A percentile compares a stretch with the other conserved stretches of the same genome.
phyloP scores from a whole-genome alignment of 2,329 filamentous ascomycete species.

The Fusarium anthophilum region DNA sequence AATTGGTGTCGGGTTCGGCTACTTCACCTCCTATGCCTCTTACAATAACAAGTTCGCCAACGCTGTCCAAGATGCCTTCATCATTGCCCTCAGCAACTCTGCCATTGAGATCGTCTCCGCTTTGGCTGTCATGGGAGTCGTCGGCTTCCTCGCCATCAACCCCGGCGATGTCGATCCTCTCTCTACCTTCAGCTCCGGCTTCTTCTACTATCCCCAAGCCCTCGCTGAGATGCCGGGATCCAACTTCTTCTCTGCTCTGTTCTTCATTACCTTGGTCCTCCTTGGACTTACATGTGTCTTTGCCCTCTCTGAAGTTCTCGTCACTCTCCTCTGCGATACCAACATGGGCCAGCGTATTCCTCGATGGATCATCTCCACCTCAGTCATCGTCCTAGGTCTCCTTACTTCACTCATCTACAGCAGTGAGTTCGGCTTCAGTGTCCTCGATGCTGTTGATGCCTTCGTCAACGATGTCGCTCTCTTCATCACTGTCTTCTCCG shows the following conservation, averaged over 20 bases:
- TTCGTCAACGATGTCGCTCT: conserved; percentile 63
- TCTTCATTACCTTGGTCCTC: conserved; percentile 64
- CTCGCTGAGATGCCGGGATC: conserved; percentile 63
- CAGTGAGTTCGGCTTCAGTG: conserved; percentile 63
- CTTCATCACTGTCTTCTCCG: conserved; percentile 60
- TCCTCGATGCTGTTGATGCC: conserved; percentile 61
- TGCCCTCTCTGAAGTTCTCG: conserved; percentile 40
- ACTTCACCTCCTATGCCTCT: conserved; percentile 64
- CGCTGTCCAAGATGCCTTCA: conserved; percentile 60
- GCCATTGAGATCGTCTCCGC: conserved; percentile 59
- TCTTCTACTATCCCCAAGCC: conserved; percentile 62
- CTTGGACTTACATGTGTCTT: conserved; percentile 58
- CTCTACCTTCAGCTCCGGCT: conserved; percentile 61
- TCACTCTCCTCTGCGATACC: conserved; percentile 49
- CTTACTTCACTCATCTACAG: conserved; percentile 62
- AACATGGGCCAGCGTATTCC: conserved; percentile 50
- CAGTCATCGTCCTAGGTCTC: conserved; percentile 55
- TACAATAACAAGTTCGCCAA: conserved; percentile 64
- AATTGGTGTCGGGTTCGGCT: conserved; percentile 62
- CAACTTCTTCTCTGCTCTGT: conserved; percentile 63
- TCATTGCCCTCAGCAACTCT: conserved; percentile 63
- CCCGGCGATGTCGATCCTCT: conserved; percentile 48
- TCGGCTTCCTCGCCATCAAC: conserved; percentile 52
- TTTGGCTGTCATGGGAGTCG: conserved; percentile 59
- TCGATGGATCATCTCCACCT: conserved; percentile 54